Percentiles rank a stretch among this genome's conserved stretches.
These are phyloP conservation scores for Talaromyces sp. DNA, from an alignment of 2,329 filamentous ascomycete species.

Conservation along the genomic window DNA sequence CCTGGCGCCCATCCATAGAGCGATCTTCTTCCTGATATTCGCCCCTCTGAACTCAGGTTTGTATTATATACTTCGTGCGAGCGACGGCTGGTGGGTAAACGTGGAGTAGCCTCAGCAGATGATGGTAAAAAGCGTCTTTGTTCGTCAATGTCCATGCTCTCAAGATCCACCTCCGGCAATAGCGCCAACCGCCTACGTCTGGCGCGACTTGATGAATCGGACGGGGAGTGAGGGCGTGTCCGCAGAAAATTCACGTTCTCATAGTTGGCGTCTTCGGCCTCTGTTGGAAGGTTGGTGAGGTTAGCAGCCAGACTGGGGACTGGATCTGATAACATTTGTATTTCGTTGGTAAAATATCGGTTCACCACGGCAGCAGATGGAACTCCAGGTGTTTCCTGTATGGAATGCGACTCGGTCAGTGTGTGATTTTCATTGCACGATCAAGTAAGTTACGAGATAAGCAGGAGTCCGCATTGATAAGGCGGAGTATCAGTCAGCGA, in stretches of 20 bases:
- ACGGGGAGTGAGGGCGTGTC: slow-evolving; percentile 31
- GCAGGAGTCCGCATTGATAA: neutral
- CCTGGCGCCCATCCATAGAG: slow-evolving; percentile 61
- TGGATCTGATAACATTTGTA: slow-evolving; percentile 48
- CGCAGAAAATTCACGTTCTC: slow-evolving; percentile 54
- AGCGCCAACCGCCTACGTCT: slow-evolving; percentile 33
- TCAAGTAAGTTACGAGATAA: slow-evolving; percentile 3
- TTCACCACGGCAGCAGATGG: slow-evolving; percentile 25
- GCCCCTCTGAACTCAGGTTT: slow-evolving; percentile 53
- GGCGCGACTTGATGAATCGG: slow-evolving; percentile 30
- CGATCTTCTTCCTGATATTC: slow-evolving; percentile 52
- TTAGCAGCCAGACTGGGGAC: slow-evolving; percentile 53
- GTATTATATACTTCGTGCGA: slow-evolving; percentile 44
- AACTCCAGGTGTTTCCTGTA: slow-evolving; percentile 28
- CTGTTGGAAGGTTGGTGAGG: slow-evolving; percentile 42
- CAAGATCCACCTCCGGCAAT: slow-evolving; percentile 28
- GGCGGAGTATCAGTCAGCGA: neutral
- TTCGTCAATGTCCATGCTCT: slow-evolving; percentile 39
- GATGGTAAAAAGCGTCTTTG: slow-evolving; percentile 27
- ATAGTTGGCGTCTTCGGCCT: slow-evolving; percentile 44
- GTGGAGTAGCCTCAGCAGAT: slow-evolving; percentile 41
- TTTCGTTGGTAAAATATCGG: slow-evolving; percentile 46
- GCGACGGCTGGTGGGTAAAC: slow-evolving; percentile 37
- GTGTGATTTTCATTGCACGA: slow-evolving; percentile 2
- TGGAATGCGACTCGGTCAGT: slow-evolving; percentile 19